Evolutionary conservation across 768 basidiomycete species (phyloP).

Genomic region (Omphalotus guepiniiformis): DNA sequence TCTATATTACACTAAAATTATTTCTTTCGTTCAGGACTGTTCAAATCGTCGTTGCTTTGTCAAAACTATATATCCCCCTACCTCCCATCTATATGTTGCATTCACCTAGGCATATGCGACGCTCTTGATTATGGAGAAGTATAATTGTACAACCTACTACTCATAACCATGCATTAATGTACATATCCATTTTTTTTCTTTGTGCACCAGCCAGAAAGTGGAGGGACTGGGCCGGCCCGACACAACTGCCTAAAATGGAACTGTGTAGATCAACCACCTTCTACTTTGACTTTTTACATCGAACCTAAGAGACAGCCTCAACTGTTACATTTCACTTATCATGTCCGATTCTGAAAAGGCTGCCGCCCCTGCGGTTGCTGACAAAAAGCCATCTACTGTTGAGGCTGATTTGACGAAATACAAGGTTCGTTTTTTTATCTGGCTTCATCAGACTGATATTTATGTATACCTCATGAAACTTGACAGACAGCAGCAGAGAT

Average conservation of each 20-base stretch:
- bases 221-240: too few relatives aligned
- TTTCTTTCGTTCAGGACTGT: neutral
- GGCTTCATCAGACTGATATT: slow-evolving; percentile 4
- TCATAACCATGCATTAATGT: neutral
- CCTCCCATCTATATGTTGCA: neutral
- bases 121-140: slow-evolving; percentile 3
- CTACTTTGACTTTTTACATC: too few relatives aligned
- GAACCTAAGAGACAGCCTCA: slow-evolving; percentile 15
- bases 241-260: too few relatives aligned
- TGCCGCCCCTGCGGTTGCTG: slow-evolving; percentile 33
- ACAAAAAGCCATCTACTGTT: slow-evolving; percentile 51
- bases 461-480: slow-evolving; percentile 17
- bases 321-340: slow-evolving; percentile 10
- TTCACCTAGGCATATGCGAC: neutral
- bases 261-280: too few relatives aligned
- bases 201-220: too few relatives aligned
- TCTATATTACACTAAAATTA: neutral
- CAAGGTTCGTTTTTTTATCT: slow-evolving; percentile 49
- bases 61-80: neutral
- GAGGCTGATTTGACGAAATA: slow-evolving; percentile 85
- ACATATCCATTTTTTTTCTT: too few relatives aligned
- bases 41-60: neutral
- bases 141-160: slow-evolving; percentile 2
- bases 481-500: slow-evolving; percentile 86
- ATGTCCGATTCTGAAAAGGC: slow-evolving; percentile 65